A percentile compares a stretch with the other conserved stretches of the same genome.
Evolutionary conservation across 2,329 filamentous ascomycete genomes (phyloP).

Genomic region (Exophiala xenobiotica): DNA sequence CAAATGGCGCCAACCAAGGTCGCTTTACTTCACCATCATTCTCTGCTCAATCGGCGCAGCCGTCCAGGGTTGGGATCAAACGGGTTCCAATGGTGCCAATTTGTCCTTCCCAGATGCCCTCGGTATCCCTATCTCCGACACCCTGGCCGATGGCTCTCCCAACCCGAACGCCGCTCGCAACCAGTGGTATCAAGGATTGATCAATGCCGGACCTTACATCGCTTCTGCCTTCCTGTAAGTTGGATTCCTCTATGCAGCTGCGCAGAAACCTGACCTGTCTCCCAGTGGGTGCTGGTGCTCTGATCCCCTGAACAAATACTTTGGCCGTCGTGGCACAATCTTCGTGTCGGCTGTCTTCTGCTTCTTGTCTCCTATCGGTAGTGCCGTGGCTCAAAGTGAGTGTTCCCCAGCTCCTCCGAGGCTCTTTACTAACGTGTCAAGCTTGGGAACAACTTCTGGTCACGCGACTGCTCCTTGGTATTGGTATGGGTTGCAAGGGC

Average conservation of each 20-base stretch:
- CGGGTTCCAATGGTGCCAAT: slow-evolving; percentile 47
- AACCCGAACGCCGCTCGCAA: slow-evolving; percentile 44
- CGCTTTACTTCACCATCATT: slow-evolving; percentile 40
- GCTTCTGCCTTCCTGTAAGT: slow-evolving; percentile 50
- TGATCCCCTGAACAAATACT: slow-evolving; percentile 67
- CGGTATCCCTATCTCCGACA: slow-evolving; percentile 42
- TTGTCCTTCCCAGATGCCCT: slow-evolving; percentile 44
- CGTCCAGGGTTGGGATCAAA: slow-evolving; percentile 47
- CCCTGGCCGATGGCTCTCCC: slow-evolving; percentile 20
- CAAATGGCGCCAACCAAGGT: slow-evolving; percentile 39
- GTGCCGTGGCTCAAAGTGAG: slow-evolving; percentile 61
- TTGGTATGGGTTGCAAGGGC: slow-evolving; percentile 75
- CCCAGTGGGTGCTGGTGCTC: slow-evolving; percentile 70
- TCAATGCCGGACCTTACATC: slow-evolving; percentile 58
- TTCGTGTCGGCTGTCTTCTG: slow-evolving; percentile 60
- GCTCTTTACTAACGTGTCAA: not conserved
- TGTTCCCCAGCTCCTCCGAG: not conserved
- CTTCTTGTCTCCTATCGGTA: slow-evolving; percentile 61
- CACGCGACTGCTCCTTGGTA: slow-evolving; percentile 70
- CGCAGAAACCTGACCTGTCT: slow-evolving; percentile 51
- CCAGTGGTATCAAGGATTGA: slow-evolving; percentile 59
- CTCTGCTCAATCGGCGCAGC: slow-evolving; percentile 46
- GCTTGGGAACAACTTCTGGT: slow-evolving; percentile 68
- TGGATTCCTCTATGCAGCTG: slow-evolving; percentile 49
- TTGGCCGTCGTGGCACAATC: slow-evolving; percentile 68